Evolutionary conservation across 2,329 filamentous ascomycete genomes (phyloP), one percentile per base, ranked within the genome.

Genomic region (Davidsoniella virescens): DNA sequence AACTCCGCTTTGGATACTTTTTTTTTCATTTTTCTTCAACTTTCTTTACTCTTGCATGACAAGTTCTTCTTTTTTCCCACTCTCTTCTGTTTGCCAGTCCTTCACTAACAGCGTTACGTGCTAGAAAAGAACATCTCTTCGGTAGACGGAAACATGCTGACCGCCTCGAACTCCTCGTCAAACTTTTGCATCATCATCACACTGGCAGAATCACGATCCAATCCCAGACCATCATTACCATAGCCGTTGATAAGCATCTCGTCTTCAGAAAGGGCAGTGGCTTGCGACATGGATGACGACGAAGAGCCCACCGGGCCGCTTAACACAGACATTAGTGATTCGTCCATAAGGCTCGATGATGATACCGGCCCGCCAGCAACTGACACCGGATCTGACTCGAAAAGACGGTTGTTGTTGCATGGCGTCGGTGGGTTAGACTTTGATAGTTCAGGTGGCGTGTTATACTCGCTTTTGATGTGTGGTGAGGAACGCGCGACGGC

Each of bases 381-480:
- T 10, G 54, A 47, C 39, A 51, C 65, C 39, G 66, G 62, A 40
- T 72, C 68, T 52, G 67, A 59, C 40, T 72, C 66, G 56, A 72
- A 75, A 60, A 67, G 72, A 42, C 63, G 66, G 26, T 14, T 20
- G 41, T 17, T 36, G 12, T 16, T 44, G n/a, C 41, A 58, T 5
- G 68, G 63, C 25, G 71, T 71, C 3, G 75, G 75, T 20, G 76
- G 78, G 12, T 73, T 74, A 18, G 75, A 75, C 53, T 75, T 70
- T n/a, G 75, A 78, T 26, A 80, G 70, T 54, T 73, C 75, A 1
- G 76, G 76, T 4, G 75, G 73, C 3, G 75, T 75, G 61, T 72
- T 74, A 61, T 70, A 74, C 51, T 71, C 68, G 61, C 73, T 74
- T 6, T 58, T 58, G 1, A 68, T 63, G 44, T 67, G 64, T 23